Percentiles rank a stretch among this genome's conserved stretches.
These are phyloP conservation scores for Penicillium sp. DNA, from an alignment of 2,329 filamentous ascomycete species.

Conservation along the genomic window DNA sequence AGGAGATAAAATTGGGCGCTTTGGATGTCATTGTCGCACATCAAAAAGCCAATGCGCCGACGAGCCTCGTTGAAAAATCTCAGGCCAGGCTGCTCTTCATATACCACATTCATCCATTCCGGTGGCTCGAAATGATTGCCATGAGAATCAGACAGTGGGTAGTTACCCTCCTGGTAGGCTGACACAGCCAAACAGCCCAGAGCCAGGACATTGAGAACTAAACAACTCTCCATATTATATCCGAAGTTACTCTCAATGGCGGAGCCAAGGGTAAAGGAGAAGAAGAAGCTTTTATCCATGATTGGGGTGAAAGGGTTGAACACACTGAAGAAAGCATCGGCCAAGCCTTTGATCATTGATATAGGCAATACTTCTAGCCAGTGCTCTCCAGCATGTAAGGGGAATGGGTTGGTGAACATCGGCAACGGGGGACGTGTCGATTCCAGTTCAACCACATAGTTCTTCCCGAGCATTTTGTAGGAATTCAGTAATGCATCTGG, in stretches of 20 bases:
- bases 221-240: constrained; percentile 56
- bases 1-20: constrained; percentile 59
- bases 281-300: constrained; percentile 58
- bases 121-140: constrained; percentile 41
- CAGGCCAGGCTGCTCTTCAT: constrained; percentile 50
- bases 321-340: constrained; percentile 59
- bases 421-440: constrained; percentile 51
- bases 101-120: constrained; percentile 43
- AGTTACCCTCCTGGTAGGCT: constrained; percentile 55
- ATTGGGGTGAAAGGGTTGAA: constrained; percentile 59
- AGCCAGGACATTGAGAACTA: constrained; percentile 57
- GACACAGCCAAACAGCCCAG: constrained; percentile 56
- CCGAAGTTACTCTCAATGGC: constrained; percentile 57
- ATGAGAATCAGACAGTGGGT: constrained; percentile 46
- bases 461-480: constrained; percentile 46
- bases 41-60: constrained; percentile 56
- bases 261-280: constrained; percentile 53
- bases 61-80: constrained; percentile 61
- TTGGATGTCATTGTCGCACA: constrained; percentile 55
- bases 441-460: constrained; percentile 57
- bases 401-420: constrained; percentile 43
- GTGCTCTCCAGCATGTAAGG: constrained; percentile 37
- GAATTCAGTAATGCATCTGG: constrained; percentile 46
- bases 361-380: constrained; percentile 56
- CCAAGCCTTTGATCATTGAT: constrained; percentile 55